Percentiles rank a stretch among this genome's conserved stretches.
phyloP scores from a whole-genome alignment of 352 stramenopile species.

The Globisporangium orthogonon region DNA sequence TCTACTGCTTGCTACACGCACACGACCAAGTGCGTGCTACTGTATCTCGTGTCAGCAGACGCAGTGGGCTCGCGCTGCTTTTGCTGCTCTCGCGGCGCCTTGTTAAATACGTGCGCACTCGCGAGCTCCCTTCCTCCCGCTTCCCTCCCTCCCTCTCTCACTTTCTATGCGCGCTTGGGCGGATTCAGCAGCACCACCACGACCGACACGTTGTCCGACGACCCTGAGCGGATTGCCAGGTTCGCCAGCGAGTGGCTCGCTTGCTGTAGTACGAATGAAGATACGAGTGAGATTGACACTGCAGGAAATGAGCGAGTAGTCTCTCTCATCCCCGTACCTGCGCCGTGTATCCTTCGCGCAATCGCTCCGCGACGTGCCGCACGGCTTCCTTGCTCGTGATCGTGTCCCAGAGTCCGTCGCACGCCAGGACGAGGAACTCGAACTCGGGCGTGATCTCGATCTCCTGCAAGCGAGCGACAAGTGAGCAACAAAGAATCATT shows the following conservation, averaged over 20 bases:
- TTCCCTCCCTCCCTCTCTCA: background rate
- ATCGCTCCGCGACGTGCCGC: conserved; percentile 63
- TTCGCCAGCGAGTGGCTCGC: conserved; percentile 79
- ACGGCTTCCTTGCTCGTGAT: conserved; percentile 91
- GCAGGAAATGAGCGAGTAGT: background rate
- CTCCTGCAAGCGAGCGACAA: conserved; percentile 29
- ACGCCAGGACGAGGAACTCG: conserved; percentile 89
- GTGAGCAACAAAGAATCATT: too few species aligned
- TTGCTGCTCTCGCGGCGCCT: too few species aligned
- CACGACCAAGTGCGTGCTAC: too few species aligned
- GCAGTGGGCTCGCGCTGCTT: background rate
- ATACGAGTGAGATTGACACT: background rate
- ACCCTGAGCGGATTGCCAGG: conserved; percentile 82
- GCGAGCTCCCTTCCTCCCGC: background rate
- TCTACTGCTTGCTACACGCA: background rate
- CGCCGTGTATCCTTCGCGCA: conserved; percentile 63
- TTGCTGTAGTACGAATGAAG: conserved; percentile 28
- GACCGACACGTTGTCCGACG: conserved; percentile 86
- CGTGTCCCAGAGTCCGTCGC: conserved; percentile 91
- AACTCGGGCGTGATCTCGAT: conserved; percentile 87
- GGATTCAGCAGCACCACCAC: conserved; percentile 75
- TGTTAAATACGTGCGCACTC: too few species aligned
- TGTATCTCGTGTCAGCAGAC: background rate
- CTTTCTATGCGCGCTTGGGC: conserved; percentile 3
- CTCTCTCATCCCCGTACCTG: conserved; percentile 22